Conservation (phyloP, 169 alveolate species). For the Toxoplasma gondii region DNA sequence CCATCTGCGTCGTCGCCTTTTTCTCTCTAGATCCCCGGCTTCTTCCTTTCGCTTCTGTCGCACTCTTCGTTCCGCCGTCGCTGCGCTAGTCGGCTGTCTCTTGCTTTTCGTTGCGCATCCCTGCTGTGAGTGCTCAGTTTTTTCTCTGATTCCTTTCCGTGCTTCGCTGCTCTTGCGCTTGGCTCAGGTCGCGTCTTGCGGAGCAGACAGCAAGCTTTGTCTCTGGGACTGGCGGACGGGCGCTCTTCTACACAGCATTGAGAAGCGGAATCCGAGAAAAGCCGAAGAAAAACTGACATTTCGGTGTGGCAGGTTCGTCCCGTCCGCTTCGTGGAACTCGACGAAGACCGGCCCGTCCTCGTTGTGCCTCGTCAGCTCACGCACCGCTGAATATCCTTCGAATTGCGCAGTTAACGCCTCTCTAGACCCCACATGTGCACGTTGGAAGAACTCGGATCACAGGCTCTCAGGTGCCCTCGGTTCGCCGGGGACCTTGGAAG, state of each 20-base stretch:
- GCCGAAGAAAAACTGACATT: conserved; percentile 13
- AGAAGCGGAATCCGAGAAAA: conserved; percentile 32
- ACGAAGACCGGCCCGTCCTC: no score
- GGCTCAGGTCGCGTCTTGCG: conserved; percentile 60
- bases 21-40: no score
- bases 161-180: background rate
- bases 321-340: background rate
- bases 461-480: no score
- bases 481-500: no score
- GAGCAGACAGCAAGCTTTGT: conserved; percentile 25
- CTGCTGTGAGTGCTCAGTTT: no score
- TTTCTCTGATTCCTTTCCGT: background rate
- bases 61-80: background rate
- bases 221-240: conserved; percentile 51
- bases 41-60: no score
- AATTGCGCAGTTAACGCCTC: no score
- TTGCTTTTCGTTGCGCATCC: background rate
- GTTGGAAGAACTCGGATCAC: no score
- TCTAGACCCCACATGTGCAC: no score
- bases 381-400: no score
- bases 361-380: no score
- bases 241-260: conserved; percentile 12
- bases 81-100: background rate
- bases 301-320: conserved; percentile 33
- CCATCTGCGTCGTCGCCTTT: no score